Percentiles rank a stretch among this genome's conserved stretches.
Evolutionary conservation across 768 basidiomycete genomes (phyloP).

Genomic region (Suillus ampliporus): DNA sequence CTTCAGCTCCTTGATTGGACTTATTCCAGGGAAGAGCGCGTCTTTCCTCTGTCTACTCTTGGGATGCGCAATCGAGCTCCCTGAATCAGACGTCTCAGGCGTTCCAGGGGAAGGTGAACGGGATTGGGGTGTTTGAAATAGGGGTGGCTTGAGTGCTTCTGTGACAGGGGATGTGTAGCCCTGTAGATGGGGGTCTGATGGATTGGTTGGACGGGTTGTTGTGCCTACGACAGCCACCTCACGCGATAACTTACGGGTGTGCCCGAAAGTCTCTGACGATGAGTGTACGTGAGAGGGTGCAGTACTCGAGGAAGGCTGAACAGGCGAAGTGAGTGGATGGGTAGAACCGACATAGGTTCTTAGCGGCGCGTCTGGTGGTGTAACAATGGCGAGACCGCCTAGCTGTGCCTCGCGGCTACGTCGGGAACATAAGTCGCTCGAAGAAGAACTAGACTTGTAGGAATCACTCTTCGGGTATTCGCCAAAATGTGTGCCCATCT

Average conservation of each 20-base stretch:
- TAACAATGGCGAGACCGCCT: conserved; percentile 65
- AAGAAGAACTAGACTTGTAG: conserved; percentile 35
- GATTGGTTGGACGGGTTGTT: conserved; percentile 32
- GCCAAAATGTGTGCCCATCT: conserved; percentile 49
- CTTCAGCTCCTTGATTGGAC: conserved; percentile 33
- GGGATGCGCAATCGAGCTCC: conserved; percentile 27
- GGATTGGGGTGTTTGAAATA: conserved; percentile 44
- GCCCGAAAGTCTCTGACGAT: conserved; percentile 50
- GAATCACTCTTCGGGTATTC: conserved; percentile 19
- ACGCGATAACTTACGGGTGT: conserved; percentile 52
- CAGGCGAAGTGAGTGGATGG: conserved; percentile 56
- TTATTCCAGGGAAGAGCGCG: conserved; percentile 39
- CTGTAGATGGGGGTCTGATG: conserved; percentile 33
- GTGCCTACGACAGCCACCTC: conserved; percentile 61
- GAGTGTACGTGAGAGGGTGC: conserved; percentile 48
- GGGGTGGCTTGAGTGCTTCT: conserved; percentile 40
- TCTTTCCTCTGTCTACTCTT: conserved; percentile 39
- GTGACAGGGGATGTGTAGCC: conserved; percentile 33
- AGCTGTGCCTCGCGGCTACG: conserved; percentile 45
- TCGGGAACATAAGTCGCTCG: conserved; percentile 42
- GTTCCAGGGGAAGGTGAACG: conserved; percentile 37
- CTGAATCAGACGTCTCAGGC: conserved; percentile 39
- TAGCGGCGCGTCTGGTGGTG: conserved; percentile 71
- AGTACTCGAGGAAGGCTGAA: conserved; percentile 22
- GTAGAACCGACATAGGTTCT: conserved; percentile 57